Conservation (phyloP, 2,329 filamentous ascomycete species). For the Stagonosporopsis rhizophila region DNA sequence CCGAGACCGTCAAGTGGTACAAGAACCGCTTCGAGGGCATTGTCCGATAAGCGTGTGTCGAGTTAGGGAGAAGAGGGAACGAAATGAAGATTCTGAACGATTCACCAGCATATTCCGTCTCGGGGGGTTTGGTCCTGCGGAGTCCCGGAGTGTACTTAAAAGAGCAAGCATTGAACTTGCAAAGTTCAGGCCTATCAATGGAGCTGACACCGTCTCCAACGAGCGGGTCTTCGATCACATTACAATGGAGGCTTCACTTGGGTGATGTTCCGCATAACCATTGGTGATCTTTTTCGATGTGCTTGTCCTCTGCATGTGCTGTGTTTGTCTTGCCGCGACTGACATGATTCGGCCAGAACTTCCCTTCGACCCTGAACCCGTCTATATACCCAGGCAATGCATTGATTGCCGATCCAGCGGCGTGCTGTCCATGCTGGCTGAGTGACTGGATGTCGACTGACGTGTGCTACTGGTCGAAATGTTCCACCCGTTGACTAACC, state of each 20-base stretch:
- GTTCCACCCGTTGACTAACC: too few relatives aligned
- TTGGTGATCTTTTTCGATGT: conserved; percentile 54
- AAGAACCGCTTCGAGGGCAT: conserved; percentile 97
- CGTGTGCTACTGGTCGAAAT: background rate
- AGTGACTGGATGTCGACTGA: background rate
- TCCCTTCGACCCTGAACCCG: background rate
- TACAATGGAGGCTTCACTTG: conserved; percentile 66
- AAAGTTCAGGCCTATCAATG: conserved; percentile 53
- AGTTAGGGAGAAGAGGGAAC: conserved; percentile 31
- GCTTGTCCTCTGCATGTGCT: conserved; percentile 30
- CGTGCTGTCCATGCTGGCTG: conserved; percentile 5
- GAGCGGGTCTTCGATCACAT: conserved; percentile 51
- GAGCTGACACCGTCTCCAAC: conserved; percentile 49
- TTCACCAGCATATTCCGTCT: conserved; percentile 48
- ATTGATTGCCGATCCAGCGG: conserved; percentile 10
- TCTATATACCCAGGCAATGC: conserved; percentile 14
- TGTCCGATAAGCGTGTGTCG: conserved; percentile 78
- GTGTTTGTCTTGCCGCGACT: conserved; percentile 22
- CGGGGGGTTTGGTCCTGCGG: conserved; percentile 47
- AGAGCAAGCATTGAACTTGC: conserved; percentile 50
- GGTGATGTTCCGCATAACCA: conserved; percentile 66
- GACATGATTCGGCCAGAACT: conserved; percentile 8
- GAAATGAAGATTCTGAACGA: conserved; percentile 45
- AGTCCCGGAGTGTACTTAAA: conserved; percentile 53
- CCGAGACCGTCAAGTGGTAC: conserved; percentile 98